Base-by-base conservation (phyloP, 768 basidiomycete genomes). In the Boletus tylopilopsis region DNA sequence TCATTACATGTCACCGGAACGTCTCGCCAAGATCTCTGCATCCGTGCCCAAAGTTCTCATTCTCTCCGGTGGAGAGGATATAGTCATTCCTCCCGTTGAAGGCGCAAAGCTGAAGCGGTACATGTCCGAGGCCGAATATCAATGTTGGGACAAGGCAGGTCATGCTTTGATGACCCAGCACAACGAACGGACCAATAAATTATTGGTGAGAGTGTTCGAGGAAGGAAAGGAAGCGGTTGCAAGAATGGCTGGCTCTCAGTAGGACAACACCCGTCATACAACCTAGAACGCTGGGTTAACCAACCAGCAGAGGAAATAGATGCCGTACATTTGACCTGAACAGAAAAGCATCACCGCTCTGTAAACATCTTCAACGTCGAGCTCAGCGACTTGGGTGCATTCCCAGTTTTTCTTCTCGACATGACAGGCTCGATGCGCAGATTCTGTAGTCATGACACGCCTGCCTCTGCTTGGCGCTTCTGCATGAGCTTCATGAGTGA, bases 1-100 rank as follows among this genome's bases (percentile, higher is more conserved):
- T 0, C 88, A 91, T 60, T 60, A 75, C 46, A 81, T 89, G 55
- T 59, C 69, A 5, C 65, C 76, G 0, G 71, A 72, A 0, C 73
- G 77, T 5, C 72, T 86, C 18, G 65, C 67, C 13, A 61, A 52
- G 34, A 77, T 88, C 38, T 78, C 81, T 0, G 61, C 65, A 0
- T 68, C 71, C 4, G 77, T 90, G 19, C 83, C 87, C 12, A 88
- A 87, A 61, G 74, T 89, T 8, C 57, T 75, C 25, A 82, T 80
- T 34, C 60, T 89, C n/a, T 85, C 84, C 0, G 89, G 86, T 3
- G 81, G 85, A 50, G 64, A 80, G 2, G 89, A 90, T 59, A 54
- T 76, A 41, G 66, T 91, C 3, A 74, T 91, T 9, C 57, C 69
- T 16, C 72, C 79, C 0, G 52, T 57, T 7, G 78, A 84, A 47